These are phyloP conservation scores for Chaetomium tenue DNA, from an alignment of 495 filamentous ascomycete species.

Conservation along the genomic window DNA sequence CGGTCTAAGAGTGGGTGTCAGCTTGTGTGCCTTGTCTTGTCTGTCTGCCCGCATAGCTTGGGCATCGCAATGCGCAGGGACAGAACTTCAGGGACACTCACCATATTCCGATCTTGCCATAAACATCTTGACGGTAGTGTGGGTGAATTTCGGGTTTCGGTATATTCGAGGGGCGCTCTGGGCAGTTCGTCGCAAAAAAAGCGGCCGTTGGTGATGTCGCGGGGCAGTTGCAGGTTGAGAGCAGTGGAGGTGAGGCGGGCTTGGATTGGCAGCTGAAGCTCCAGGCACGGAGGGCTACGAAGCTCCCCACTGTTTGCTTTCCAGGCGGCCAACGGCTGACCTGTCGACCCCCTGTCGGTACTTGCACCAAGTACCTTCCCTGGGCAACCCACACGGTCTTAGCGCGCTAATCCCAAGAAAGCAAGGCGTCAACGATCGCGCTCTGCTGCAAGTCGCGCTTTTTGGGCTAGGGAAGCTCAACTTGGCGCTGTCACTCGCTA, in stretches of 20 bases:
- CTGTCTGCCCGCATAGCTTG: not conserved
- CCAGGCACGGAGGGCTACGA: slow-evolving; percentile 39
- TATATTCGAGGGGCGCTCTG: slow-evolving; percentile 22
- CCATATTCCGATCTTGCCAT: slow-evolving; percentile 99
- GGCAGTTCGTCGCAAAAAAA: slow-evolving; percentile 16
- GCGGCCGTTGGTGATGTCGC: slow-evolving; percentile 21
- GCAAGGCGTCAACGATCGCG: slow-evolving; percentile 13
- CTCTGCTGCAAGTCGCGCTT: slow-evolving; percentile 13
- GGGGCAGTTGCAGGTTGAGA: slow-evolving; percentile 12
- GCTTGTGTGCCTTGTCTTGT: slow-evolving; percentile 32
- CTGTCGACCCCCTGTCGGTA: slow-evolving; percentile 22
- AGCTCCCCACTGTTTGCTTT: slow-evolving; percentile 25
- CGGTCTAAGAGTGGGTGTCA: slow-evolving; percentile 64
- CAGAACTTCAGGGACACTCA: slow-evolving; percentile 39
- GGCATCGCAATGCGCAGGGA: not conserved
- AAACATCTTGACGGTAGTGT: slow-evolving; percentile 75
- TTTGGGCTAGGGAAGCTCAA: slow-evolving; percentile 21
- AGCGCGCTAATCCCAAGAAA: slow-evolving; percentile 1
- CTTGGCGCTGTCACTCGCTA: slow-evolving; percentile 18
- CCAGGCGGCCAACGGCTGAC: slow-evolving; percentile 28
- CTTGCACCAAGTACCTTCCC: slow-evolving; percentile 16
- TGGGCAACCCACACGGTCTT: not conserved
- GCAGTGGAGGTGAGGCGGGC: slow-evolving; percentile 23
- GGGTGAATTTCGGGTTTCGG: slow-evolving; percentile 17
- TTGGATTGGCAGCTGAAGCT: slow-evolving; percentile 37